Conservation (phyloP, 768 basidiomycete species). For the Pulveroboletus sp. region DNA sequence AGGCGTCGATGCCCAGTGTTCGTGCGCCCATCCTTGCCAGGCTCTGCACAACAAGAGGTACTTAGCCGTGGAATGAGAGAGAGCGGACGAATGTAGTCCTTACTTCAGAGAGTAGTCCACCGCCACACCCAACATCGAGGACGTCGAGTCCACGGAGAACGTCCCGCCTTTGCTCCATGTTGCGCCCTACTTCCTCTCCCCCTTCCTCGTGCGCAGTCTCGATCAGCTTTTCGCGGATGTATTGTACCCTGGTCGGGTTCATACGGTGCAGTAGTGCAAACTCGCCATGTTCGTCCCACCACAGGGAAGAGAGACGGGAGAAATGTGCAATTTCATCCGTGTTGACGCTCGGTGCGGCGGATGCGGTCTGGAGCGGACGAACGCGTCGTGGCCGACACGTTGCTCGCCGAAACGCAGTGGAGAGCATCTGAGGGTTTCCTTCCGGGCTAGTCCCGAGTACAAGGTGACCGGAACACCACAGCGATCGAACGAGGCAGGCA, state of each 20-base stretch:
- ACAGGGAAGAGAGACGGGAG: slow-evolving; percentile 79
- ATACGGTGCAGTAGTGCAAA: slow-evolving; percentile 86
- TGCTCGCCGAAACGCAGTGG: slow-evolving; percentile 15
- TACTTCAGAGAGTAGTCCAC: slow-evolving; percentile 90
- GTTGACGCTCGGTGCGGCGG: slow-evolving; percentile 46
- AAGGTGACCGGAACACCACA: no score
- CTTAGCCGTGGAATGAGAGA: not conserved
- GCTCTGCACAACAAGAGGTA: slow-evolving; percentile 45
- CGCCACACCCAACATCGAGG: slow-evolving; percentile 93
- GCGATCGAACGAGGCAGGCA: no score
- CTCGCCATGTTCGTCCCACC: slow-evolving; percentile 96
- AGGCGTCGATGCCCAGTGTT: slow-evolving; percentile 92
- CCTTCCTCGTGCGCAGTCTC: slow-evolving; percentile 57
- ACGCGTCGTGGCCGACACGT: slow-evolving; percentile 3
- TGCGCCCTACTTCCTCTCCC: slow-evolving; percentile 29
- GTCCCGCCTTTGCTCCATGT: slow-evolving; percentile 27
- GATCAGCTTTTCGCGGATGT: slow-evolving; percentile 70
- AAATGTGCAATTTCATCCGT: slow-evolving; percentile 82
- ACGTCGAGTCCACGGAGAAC: slow-evolving; percentile 63
- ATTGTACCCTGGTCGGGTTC: slow-evolving; percentile 87
- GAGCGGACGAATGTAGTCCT: slow-evolving; percentile 12
- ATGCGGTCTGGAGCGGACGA: slow-evolving; percentile 21
- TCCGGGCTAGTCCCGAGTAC: no score
- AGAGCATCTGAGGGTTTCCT: slow-evolving; percentile 21
- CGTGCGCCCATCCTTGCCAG: slow-evolving; percentile 81